phyloP scores from a whole-genome alignment of 1,284 basidiomycete species.

The Ceratobasidium sp. region DNA sequence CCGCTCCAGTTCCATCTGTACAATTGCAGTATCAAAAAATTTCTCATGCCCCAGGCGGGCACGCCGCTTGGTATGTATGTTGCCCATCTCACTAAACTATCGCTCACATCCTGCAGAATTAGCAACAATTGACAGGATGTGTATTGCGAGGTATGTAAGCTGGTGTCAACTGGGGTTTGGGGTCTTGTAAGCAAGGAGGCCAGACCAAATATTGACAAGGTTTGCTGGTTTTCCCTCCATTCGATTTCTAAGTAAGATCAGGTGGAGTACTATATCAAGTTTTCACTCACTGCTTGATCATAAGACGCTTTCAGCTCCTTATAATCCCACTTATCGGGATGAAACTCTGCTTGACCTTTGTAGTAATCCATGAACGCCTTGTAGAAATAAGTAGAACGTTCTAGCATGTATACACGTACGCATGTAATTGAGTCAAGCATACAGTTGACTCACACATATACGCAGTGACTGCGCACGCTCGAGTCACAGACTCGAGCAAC shows the following conservation, averaged over 20 bases:
- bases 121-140: constrained; percentile 47
- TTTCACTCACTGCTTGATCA: constrained; percentile 13
- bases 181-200: constrained; percentile 2
- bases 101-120: constrained; percentile 49
- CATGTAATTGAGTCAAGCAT: too few relatives aligned
- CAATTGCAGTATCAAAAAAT: constrained; percentile 46
- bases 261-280: not conserved
- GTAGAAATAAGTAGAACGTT: too few relatives aligned
- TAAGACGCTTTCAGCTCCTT: not conserved
- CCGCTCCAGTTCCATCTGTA: constrained; percentile 45
- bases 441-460: too few relatives aligned
- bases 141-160: constrained; percentile 48
- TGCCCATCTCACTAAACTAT: constrained; percentile 48
- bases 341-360: constrained; percentile 4
- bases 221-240: not conserved
- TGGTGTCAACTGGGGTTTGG: constrained; percentile 43
- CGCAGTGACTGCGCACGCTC: too few relatives aligned
- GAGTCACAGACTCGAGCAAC: too few relatives aligned
- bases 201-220: constrained; percentile 4
- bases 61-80: constrained; percentile 48
- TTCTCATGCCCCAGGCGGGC: constrained; percentile 45
- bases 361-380: constrained; percentile 14
- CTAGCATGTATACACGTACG: too few relatives aligned
- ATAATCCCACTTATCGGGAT: constrained; percentile 19
- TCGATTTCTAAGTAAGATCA: not conserved